A percentile compares a stretch with the other conserved stretches of the same genome.
phyloP scores from a whole-genome alignment of 306 rosid genomes.

The Gynostemma pentaphyllum region DNA sequence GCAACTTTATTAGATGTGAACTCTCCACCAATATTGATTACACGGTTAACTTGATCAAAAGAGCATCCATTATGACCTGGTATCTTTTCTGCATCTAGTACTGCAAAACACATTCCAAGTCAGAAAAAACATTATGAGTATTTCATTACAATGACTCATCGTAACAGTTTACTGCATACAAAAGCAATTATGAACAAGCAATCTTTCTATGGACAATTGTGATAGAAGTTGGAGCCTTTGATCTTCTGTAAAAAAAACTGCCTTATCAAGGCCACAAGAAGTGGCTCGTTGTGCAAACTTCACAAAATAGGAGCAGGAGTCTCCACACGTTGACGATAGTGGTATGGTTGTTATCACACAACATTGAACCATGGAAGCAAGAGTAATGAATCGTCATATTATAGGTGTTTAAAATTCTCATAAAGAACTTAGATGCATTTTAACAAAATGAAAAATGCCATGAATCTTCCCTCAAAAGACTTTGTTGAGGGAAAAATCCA shows the following conservation, averaged over 20 bases:
- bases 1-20: neutral
- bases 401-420: neutral
- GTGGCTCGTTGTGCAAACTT: neutral
- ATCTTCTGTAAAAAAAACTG: neutral
- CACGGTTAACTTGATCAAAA: conserved; percentile 14
- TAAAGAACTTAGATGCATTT: neutral
- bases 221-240: neutral
- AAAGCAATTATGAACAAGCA: neutral
- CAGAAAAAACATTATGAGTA: conserved; percentile 5
- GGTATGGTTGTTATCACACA: neutral
- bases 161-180: neutral
- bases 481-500: neutral
- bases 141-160: neutral
- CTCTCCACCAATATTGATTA: neutral
- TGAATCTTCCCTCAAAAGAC: neutral
- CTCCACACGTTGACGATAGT: neutral
- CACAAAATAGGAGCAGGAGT: neutral
- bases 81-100: conserved; percentile 12
- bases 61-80: conserved; percentile 18
- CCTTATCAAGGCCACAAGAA: neutral
- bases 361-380: neutral
- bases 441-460: neutral
- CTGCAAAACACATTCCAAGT: conserved; percentile 24
- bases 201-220: neutral
- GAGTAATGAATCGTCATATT: neutral